Evolutionary conservation across 1,139 yeast species (phyloP).

Genomic region (Tardiomyces blankii): DNA sequence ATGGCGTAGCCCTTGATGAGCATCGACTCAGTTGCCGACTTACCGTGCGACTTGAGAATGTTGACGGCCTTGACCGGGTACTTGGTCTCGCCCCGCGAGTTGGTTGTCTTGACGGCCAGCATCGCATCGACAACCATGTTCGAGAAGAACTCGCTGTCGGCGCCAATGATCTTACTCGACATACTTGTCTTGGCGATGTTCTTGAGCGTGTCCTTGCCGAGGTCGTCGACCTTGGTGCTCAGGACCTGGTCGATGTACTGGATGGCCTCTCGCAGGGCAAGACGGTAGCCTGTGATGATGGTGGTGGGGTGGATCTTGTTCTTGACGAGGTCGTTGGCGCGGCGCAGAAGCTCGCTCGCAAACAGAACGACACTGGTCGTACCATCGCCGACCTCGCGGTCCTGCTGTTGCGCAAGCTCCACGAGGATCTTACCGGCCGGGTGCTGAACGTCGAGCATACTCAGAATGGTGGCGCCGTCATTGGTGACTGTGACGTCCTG

Average conservation of each 20-base stretch:
- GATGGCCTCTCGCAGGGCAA: slow-evolving; percentile 87
- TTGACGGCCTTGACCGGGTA: slow-evolving; percentile 98
- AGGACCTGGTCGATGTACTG: slow-evolving; percentile 80
- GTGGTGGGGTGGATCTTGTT: slow-evolving; percentile 96
- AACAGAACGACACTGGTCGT: slow-evolving; percentile 83
- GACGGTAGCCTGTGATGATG: slow-evolving; percentile 89
- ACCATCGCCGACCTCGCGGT: slow-evolving; percentile 98
- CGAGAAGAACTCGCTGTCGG: slow-evolving; percentile 85
- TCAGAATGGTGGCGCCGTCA: slow-evolving; percentile 95
- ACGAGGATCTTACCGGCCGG: slow-evolving; percentile 98
- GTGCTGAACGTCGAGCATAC: slow-evolving; percentile 90
- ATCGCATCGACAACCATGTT: slow-evolving; percentile 91
- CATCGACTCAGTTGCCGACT: slow-evolving; percentile 76
- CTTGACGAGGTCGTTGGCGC: slow-evolving; percentile 91
- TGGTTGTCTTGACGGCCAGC: slow-evolving; percentile 88
- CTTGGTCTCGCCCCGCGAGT: slow-evolving; percentile 75
- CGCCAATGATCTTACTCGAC: slow-evolving; percentile 96
- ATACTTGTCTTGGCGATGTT: slow-evolving; percentile 95
- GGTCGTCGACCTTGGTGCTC: slow-evolving; percentile 65
- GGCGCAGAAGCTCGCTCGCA: slow-evolving; percentile 82
- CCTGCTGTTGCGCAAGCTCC: slow-evolving; percentile 97
- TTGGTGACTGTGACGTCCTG: slow-evolving; percentile 92
- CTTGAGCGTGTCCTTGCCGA: slow-evolving; percentile 67
- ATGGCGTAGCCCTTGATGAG: slow-evolving; percentile 91
- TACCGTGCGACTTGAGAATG: slow-evolving; percentile 93